Evolutionary conservation across 192 early-diverging fungal species (phyloP).

Genomic region (Backusella australiensis): DNA sequence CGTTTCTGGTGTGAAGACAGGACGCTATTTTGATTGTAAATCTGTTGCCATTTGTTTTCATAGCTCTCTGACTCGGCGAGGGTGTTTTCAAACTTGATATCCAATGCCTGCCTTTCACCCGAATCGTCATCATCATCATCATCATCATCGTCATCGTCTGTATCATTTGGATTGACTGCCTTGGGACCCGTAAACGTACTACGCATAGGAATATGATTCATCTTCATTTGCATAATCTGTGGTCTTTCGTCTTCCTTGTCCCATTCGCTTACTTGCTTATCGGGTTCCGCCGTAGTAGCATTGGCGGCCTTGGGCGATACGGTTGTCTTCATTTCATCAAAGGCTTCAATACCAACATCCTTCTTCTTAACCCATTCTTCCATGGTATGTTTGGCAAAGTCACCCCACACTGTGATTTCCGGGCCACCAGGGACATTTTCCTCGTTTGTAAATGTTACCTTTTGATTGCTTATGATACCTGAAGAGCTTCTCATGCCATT

Average conservation of each 20-base stretch:
- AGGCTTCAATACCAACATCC: not conserved
- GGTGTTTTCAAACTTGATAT: not conserved
- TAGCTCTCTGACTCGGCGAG: not conserved
- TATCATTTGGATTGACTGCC: not conserved
- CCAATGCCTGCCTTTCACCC: not conserved
- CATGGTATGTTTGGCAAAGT: not conserved
- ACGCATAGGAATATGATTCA: not conserved
- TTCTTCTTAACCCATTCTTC: not conserved
- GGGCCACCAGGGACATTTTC: not conserved
- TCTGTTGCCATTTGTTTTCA: not conserved
- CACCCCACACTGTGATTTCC: not conserved
- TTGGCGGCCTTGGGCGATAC: not conserved
- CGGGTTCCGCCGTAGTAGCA: not conserved
- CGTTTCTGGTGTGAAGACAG: not conserved
- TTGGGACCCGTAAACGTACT: not conserved
- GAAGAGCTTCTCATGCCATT: not conserved
- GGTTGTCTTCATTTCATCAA: not conserved
- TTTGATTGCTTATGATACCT: not conserved
- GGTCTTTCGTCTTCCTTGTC: not conserved
- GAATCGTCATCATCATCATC: not conserved
- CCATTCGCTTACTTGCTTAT: not conserved
- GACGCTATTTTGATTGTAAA: not conserved
- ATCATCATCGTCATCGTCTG: not conserved
- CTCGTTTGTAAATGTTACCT: not conserved
- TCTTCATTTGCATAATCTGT: conserved; percentile 10